Evolutionary conservation across 1,139 yeast species (phyloP).

Genomic region (Saccharomyces hybrid): DNA sequence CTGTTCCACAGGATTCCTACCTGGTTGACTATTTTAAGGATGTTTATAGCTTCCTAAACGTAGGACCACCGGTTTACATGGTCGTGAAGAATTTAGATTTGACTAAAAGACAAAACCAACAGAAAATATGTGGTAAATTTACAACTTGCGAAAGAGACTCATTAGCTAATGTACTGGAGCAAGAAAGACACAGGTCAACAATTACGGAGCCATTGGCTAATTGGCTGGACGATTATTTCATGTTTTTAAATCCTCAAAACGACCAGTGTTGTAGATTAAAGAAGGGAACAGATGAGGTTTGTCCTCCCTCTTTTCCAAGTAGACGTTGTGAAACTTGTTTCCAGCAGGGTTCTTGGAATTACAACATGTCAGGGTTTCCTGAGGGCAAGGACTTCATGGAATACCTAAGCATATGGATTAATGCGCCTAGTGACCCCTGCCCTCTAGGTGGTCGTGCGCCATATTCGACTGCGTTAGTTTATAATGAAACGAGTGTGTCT

Average conservation of each 20-base stretch:
- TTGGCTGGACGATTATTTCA: conserved; percentile 88
- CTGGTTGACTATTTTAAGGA: conserved; percentile 74
- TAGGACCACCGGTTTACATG: conserved; percentile 89
- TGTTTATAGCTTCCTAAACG: conserved; percentile 61
- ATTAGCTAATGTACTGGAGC: conserved; percentile 75
- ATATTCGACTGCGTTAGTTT: conserved; percentile 54
- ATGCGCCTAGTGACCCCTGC: conserved; percentile 80
- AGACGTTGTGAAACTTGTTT: conserved; percentile 71
- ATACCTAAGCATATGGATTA: conserved; percentile 75
- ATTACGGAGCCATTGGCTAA: conserved; percentile 77
- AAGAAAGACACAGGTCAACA: conserved; percentile 68
- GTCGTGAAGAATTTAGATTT: conserved; percentile 62
- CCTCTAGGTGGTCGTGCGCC: conserved; percentile 97
- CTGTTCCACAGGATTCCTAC: conserved; percentile 78
- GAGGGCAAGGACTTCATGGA: conserved; percentile 64
- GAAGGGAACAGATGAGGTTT: conserved; percentile 45
- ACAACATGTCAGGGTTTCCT: conserved; percentile 80
- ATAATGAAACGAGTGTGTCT: conserved; percentile 38
- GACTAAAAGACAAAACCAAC: conserved; percentile 55
- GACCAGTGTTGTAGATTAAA: conserved; percentile 78
- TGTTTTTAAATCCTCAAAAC: conserved; percentile 79
- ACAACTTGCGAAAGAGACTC: conserved; percentile 77
- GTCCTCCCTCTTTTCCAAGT: conserved; percentile 62
- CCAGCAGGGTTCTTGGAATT: conserved; percentile 54
- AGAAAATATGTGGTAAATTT: conserved; percentile 77